Evolutionary conservation across 306 rosid species (phyloP).

Genomic region (Cucurbita maxima): DNA sequence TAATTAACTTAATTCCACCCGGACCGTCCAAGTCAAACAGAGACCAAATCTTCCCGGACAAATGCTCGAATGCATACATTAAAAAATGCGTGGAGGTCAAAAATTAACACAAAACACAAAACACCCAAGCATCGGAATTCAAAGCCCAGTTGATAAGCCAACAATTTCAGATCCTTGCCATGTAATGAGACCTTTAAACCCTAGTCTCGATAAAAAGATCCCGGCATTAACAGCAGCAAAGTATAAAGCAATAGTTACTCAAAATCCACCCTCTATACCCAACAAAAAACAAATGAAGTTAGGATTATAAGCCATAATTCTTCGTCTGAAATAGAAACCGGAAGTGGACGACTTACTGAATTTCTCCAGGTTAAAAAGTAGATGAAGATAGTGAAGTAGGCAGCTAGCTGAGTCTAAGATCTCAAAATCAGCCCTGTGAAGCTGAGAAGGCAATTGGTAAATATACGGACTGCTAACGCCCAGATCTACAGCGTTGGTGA

Average conservation of each 20-base stretch:
- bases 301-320: constrained; percentile 2
- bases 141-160: constrained; percentile 9
- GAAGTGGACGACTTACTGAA: constrained; percentile 18
- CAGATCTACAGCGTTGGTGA: constrained; percentile 51
- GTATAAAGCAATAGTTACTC: constrained; percentile 8
- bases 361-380: constrained; percentile 19
- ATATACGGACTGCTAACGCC: constrained; percentile 22
- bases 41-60: constrained; percentile 12
- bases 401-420: constrained; percentile 18
- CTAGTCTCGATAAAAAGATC: constrained; percentile 21
- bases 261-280: neutral
- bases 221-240: constrained; percentile 1
- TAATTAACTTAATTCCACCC: neutral
- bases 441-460: constrained; percentile 14
- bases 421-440: constrained; percentile 19
- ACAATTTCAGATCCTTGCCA: constrained; percentile 12
- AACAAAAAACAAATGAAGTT: constrained; percentile 16
- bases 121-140: constrained; percentile 17
- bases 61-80: constrained; percentile 15
- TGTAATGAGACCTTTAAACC: constrained; percentile 22
- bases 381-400: constrained; percentile 6
- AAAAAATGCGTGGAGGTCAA: constrained; percentile 4
- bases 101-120: constrained; percentile 13
- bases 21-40: constrained; percentile 26
- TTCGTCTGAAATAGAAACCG: constrained; percentile 5